phyloP scores from a whole-genome alignment of 1,284 basidiomycete species.

The Ceratobasidium sp. region DNA sequence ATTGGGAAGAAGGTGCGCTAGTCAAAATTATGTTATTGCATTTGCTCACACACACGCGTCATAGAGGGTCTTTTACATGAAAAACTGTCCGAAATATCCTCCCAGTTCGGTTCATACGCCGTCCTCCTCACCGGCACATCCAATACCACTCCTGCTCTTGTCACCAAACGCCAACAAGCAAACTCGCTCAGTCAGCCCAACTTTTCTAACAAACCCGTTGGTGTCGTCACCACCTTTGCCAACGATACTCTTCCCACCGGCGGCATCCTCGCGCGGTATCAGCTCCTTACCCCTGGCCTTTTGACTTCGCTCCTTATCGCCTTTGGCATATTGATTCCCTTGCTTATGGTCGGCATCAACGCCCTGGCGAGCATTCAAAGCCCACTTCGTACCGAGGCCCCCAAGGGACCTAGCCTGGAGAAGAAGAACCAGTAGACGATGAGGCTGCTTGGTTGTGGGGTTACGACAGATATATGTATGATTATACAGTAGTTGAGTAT shows the following conservation, averaged over 20 bases:
- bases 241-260: constrained; percentile 32
- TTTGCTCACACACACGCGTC: constrained; percentile 3
- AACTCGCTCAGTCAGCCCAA: constrained; percentile 9
- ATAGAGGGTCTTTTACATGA: neutral
- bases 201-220: constrained; percentile 4
- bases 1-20: neutral
- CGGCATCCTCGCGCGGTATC: constrained; percentile 26
- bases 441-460: neutral
- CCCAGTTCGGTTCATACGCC: constrained; percentile 30
- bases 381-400: constrained; percentile 36
- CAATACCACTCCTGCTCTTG: neutral
- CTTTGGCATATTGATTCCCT: constrained; percentile 39
- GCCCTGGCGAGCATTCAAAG: constrained; percentile 52
- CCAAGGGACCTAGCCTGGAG: constrained; percentile 44
- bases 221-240: neutral
- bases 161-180: constrained; percentile 29
- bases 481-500: neutral
- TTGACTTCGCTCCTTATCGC: constrained; percentile 35
- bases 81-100: constrained; percentile 14
- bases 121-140: constrained; percentile 36
- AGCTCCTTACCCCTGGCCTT: constrained; percentile 24
- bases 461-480: neutral
- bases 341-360: constrained; percentile 47
- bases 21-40: neutral
- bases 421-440: constrained; percentile 50